phyloP scores from a whole-genome alignment of 2,329 filamentous ascomycete species.

The Fusarium caatingaense region DNA sequence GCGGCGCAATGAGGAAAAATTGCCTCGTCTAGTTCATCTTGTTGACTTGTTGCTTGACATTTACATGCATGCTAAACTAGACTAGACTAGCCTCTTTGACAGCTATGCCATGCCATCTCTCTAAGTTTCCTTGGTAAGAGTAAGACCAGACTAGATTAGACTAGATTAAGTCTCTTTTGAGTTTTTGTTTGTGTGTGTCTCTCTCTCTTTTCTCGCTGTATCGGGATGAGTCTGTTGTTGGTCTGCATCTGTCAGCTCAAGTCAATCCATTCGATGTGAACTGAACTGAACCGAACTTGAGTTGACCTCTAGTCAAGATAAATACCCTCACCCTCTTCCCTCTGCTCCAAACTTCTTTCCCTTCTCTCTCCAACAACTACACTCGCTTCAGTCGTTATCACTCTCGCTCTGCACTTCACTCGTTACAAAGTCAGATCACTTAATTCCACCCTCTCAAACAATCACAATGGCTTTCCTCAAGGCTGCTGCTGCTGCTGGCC shows the following conservation, averaged over 20 bases:
- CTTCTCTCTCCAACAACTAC: constrained; percentile 25
- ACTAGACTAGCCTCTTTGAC: neutral
- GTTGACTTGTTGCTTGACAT: neutral
- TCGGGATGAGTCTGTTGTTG: neutral
- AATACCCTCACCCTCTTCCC: constrained; percentile 32
- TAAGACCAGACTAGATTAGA: constrained; percentile 7
- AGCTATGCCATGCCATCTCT: neutral
- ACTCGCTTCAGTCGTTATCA: constrained; percentile 37
- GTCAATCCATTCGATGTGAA: neutral
- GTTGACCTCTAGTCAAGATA: constrained; percentile 10
- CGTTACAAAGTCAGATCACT: constrained; percentile 24
- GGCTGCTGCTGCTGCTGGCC: constrained; percentile 28
- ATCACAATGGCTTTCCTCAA: constrained; percentile 33
- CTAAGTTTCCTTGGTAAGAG: neutral
- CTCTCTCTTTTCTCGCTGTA: neutral
- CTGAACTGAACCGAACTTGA: neutral
- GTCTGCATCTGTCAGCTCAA: neutral
- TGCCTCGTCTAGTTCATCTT: constrained; percentile 21
- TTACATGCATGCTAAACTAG: neutral
- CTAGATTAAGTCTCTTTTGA: neutral
- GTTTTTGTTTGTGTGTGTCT: neutral
- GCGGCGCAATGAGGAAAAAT: constrained; percentile 21
- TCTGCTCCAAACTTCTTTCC: neutral
- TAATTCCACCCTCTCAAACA: neutral
- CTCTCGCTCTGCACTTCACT: constrained; percentile 30